Conservation (phyloP, 768 basidiomycete species). For the Saitozyma sp. region DNA sequence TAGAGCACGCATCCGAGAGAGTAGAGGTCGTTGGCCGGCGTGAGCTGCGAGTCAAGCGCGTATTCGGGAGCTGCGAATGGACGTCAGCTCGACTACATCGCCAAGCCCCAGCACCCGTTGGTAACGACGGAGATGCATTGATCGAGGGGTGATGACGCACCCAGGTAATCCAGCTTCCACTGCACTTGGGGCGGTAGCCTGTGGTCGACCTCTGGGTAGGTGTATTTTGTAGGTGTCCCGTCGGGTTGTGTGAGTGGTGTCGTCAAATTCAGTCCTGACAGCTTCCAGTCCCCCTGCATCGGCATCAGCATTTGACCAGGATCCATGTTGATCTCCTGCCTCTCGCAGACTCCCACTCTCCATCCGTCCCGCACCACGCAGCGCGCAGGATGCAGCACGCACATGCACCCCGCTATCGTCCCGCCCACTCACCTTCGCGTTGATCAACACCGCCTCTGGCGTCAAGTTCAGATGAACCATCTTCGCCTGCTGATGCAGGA, state of each 20-base stretch:
- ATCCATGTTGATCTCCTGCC: background rate
- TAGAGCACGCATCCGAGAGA: constrained; percentile 85
- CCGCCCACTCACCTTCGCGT: constrained; percentile 64
- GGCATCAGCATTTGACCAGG: background rate
- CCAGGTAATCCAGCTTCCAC: constrained; percentile 92
- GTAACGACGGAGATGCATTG: no score
- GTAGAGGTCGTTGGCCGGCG: constrained; percentile 82
- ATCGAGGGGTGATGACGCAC: constrained; percentile 55
- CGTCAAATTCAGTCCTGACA: constrained; percentile 83
- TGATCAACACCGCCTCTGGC: constrained; percentile 84
- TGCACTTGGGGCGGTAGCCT: constrained; percentile 78
- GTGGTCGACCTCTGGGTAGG: constrained; percentile 84
- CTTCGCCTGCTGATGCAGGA: constrained; percentile 88
- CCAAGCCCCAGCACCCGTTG: background rate
- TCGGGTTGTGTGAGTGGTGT: constrained; percentile 70
- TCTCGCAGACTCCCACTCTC: background rate
- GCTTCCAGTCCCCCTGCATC: constrained; percentile 92
- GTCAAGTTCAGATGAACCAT: constrained; percentile 88
- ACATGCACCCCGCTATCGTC: no score
- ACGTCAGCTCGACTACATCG: background rate
- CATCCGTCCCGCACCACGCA: background rate
- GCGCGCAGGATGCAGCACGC: background rate
- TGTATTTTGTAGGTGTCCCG: constrained; percentile 77
- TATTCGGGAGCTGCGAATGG: constrained; percentile 78
- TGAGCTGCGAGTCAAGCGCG: constrained; percentile 80